Percentiles rank a stretch among this genome's conserved stretches.
Conservation (phyloP, 179 eudicot species). For the Silene vulgaris region DNA sequence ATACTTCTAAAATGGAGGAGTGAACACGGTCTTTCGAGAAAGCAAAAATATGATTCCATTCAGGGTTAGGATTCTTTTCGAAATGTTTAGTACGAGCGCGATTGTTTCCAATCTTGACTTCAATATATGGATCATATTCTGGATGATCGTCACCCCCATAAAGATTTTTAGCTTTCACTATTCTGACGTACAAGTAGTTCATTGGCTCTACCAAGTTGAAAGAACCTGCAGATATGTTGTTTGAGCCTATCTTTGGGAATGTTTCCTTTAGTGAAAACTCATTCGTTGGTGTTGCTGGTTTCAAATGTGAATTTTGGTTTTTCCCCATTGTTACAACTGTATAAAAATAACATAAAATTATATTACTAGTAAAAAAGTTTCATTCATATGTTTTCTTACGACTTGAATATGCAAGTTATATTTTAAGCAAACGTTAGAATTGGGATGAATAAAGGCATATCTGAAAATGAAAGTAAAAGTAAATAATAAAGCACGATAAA, state of each 20-base stretch:
- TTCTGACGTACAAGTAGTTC: constrained; percentile 50
- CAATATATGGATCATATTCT: constrained; percentile 39
- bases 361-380: background rate
- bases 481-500: too few species aligned
- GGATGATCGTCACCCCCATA: constrained; percentile 20
- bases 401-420: too few species aligned
- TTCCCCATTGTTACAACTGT: constrained; percentile 12
- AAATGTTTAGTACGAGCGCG: constrained; percentile 32
- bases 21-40: constrained; percentile 49
- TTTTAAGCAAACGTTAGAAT: too few species aligned
- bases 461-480: too few species aligned
- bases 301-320: background rate
- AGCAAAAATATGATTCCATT: constrained; percentile 59
- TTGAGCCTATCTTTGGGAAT: constrained; percentile 38
- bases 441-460: too few species aligned
- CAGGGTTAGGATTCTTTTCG: constrained; percentile 35
- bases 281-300: constrained; percentile 14
- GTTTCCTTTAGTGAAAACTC: constrained; percentile 47
- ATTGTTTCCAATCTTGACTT: constrained; percentile 49
- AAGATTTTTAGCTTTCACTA: constrained; percentile 47
- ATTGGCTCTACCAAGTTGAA: constrained; percentile 60
- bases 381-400: too few species aligned
- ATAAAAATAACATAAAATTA: background rate
- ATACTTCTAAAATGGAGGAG: constrained; percentile 35
- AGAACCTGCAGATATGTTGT: constrained; percentile 31